These are phyloP conservation scores for Penicillium maclennaniae DNA, from an alignment of 495 filamentous ascomycete genomes.

Conservation along the genomic window DNA sequence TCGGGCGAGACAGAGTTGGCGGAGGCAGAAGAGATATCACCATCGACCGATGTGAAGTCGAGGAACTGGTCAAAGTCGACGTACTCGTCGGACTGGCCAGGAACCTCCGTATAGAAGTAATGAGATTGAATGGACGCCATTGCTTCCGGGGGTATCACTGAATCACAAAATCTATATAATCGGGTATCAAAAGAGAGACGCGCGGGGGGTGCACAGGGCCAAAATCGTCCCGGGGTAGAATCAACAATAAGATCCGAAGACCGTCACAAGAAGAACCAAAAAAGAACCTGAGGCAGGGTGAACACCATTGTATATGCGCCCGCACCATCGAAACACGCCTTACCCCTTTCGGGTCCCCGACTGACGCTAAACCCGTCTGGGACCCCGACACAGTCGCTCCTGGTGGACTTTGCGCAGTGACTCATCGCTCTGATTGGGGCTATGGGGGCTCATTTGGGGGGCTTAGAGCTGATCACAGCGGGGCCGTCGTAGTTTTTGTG, in stretches of 20 bases:
- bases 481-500: neutral
- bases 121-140: slow-evolving; percentile 28
- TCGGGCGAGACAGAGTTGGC: slow-evolving; percentile 36
- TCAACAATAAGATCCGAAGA: neutral
- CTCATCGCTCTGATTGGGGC: neutral
- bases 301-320: slow-evolving; percentile 10
- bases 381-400: slow-evolving; percentile 30
- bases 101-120: slow-evolving; percentile 18
- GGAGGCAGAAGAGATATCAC: slow-evolving; percentile 32
- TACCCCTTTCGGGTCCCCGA: slow-evolving; percentile 30
- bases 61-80: slow-evolving; percentile 40
- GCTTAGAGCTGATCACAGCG: neutral
- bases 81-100: slow-evolving; percentile 25
- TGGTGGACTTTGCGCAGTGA: neutral
- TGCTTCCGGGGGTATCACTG: slow-evolving; percentile 4
- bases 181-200: slow-evolving; percentile 1
- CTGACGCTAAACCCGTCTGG: slow-evolving; percentile 29
- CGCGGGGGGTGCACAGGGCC: slow-evolving; percentile 5
- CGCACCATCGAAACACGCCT: neutral
- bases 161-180: slow-evolving; percentile 2
- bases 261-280: slow-evolving; percentile 4
- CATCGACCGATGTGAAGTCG: slow-evolving; percentile 30
- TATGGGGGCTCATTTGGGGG: neutral
- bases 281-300: slow-evolving; percentile 20
- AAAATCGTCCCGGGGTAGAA: neutral